Evolutionary conservation across 2,329 filamentous ascomycete species (phyloP).

Genomic region (Phoma sp.): DNA sequence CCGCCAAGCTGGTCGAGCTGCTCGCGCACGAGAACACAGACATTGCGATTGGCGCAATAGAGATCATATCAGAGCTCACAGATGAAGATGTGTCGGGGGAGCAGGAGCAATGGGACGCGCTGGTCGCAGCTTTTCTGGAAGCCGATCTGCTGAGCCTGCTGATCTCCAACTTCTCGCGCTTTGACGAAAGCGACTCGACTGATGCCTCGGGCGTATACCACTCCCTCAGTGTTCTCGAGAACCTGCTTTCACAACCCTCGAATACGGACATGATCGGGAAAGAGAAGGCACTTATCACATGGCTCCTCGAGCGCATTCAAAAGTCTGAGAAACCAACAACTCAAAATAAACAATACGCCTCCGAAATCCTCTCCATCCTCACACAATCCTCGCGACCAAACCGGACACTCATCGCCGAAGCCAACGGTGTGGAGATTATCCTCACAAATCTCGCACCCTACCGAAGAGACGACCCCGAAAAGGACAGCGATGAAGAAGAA

Average conservation of each 20-base stretch:
- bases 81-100: slow-evolving; percentile 89
- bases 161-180: slow-evolving; percentile 77
- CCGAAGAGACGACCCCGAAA: slow-evolving; percentile 83
- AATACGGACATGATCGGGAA: slow-evolving; percentile 76
- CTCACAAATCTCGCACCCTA: slow-evolving; percentile 87
- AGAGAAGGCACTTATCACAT: slow-evolving; percentile 73
- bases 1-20: slow-evolving; percentile 77
- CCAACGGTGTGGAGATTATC: slow-evolving; percentile 78
- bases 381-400: slow-evolving; percentile 77
- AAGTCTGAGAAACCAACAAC: slow-evolving; percentile 71
- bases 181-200: slow-evolving; percentile 75
- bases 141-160: slow-evolving; percentile 78
- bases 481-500: slow-evolving; percentile 89
- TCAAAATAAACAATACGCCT: slow-evolving; percentile 95
- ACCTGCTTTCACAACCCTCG: slow-evolving; percentile 74
- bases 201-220: slow-evolving; percentile 90
- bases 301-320: slow-evolving; percentile 79
- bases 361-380: slow-evolving; percentile 89
- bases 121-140: slow-evolving; percentile 69
- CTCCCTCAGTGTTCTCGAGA: slow-evolving; percentile 82
- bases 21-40: slow-evolving; percentile 96
- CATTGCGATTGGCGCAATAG: slow-evolving; percentile 88
- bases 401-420: slow-evolving; percentile 65
- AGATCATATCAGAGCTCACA: slow-evolving; percentile 88
- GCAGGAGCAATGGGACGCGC: slow-evolving; percentile 78